phyloP scores from a whole-genome alignment of 441 rosid genomes.

The Gossypium trilobum region DNA sequence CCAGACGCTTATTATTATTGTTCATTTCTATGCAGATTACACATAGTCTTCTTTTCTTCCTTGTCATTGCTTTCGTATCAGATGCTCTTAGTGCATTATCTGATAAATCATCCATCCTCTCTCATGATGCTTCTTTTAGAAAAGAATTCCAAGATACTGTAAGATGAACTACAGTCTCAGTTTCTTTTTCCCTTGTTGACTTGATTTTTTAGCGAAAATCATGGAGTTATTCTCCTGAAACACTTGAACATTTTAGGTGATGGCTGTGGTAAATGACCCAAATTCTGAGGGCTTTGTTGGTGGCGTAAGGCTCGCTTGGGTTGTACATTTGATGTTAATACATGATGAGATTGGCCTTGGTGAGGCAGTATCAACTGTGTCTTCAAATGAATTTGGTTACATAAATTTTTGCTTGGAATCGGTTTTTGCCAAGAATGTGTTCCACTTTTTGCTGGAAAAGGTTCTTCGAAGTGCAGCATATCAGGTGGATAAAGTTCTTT shows the following conservation, averaged over 20 bases:
- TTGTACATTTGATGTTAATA: conserved; percentile 75
- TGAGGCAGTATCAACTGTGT: conserved; percentile 43
- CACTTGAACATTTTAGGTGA: conserved; percentile 50
- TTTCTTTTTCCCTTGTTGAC: not conserved
- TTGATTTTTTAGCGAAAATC: conserved; percentile 12
- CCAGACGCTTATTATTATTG: conserved; percentile 4
- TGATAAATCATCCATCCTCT: conserved; percentile 66
- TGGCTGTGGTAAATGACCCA: conserved; percentile 51
- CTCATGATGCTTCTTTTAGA: conserved; percentile 71
- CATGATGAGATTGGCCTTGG: conserved; percentile 51
- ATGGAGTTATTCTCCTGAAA: not conserved
- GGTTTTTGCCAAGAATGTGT: conserved; percentile 65
- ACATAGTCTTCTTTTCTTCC: conserved; percentile 69
- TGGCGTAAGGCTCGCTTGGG: conserved; percentile 84
- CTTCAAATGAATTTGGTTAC: conserved; percentile 55
- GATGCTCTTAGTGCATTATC: conserved; percentile 79
- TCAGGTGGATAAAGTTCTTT: conserved; percentile 39
- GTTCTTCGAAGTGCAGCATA: conserved; percentile 82
- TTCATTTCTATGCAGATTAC: conserved; percentile 56
- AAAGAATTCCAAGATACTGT: conserved; percentile 83
- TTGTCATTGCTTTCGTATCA: conserved; percentile 72
- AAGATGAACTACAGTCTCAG: conserved; percentile 30
- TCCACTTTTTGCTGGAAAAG: conserved; percentile 72
- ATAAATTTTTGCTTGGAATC: conserved; percentile 64
- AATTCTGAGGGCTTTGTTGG: conserved; percentile 65